These are phyloP conservation scores for Beauveria sp. DNA, from an alignment of 2,329 filamentous ascomycete species.

Conservation along the genomic window DNA sequence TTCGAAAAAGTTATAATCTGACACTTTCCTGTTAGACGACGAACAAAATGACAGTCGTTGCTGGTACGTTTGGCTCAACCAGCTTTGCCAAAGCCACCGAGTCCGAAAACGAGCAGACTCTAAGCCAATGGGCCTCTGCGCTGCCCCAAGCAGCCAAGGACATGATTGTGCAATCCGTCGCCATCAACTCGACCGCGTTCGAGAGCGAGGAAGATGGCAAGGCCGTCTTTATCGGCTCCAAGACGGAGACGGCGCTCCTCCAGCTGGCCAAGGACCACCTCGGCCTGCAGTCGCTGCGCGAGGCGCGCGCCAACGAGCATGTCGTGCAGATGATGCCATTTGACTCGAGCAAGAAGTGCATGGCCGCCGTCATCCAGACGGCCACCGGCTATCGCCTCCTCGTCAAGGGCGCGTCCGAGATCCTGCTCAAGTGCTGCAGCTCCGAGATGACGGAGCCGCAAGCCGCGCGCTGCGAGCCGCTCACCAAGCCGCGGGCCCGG, in stretches of 20 bases:
- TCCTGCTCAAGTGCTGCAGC: constrained; percentile 38
- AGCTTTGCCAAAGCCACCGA: constrained; percentile 25
- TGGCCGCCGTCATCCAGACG: constrained; percentile 44
- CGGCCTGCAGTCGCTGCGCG: constrained; percentile 38
- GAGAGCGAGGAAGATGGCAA: constrained; percentile 40
- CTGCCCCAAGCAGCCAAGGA: constrained; percentile 22
- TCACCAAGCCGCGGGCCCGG: constrained; percentile 46
- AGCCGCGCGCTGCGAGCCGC: constrained; percentile 42
- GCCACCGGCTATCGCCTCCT: constrained; percentile 39
- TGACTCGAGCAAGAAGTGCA: constrained; percentile 47
- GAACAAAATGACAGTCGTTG: constrained; percentile 68
- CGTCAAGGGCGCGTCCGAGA: constrained; percentile 51
- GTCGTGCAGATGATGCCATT: constrained; percentile 45
- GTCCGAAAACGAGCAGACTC: constrained; percentile 17
- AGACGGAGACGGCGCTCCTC: constrained; percentile 48
- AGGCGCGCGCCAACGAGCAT: constrained; percentile 38
- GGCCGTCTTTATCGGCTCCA: constrained; percentile 44
- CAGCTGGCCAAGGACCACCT: constrained; percentile 42
- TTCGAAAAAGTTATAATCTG: neutral
- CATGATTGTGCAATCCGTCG: constrained; percentile 34
- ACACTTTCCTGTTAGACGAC: constrained; percentile 30
- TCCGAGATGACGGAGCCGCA: constrained; percentile 32
- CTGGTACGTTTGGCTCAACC: constrained; percentile 51
- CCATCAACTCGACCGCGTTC: constrained; percentile 52
- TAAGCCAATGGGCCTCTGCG: constrained; percentile 13